phyloP scores from a whole-genome alignment of 371 early-diverging fungal species.

The Mucor ambiguus region DNA sequence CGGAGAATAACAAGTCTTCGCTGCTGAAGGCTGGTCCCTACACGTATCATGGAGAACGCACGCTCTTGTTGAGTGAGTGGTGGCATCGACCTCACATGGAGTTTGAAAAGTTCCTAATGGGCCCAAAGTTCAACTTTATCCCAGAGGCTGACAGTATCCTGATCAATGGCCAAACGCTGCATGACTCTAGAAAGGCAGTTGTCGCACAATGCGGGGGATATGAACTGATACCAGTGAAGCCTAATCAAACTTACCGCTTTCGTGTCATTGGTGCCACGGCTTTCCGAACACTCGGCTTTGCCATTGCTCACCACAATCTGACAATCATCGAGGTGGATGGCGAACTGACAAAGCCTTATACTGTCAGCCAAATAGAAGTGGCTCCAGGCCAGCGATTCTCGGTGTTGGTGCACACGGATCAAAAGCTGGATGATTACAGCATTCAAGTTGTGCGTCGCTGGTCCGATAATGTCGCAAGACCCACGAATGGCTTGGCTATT shows the following conservation, averaged over 20 bases:
- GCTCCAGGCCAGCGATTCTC: conserved; percentile 52
- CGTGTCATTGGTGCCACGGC: conserved; percentile 46
- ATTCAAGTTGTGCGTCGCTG: conserved; percentile 35
- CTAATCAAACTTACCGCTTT: conserved; percentile 38
- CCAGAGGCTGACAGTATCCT: conserved; percentile 48
- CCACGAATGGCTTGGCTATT: conserved; percentile 39
- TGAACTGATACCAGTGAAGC: conserved; percentile 26
- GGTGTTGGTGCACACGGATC: conserved; percentile 33
- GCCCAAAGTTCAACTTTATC: conserved; percentile 34
- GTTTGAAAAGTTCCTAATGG: conserved; percentile 34
- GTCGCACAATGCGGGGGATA: conserved; percentile 37
- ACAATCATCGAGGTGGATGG: conserved; percentile 56
- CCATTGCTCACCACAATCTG: conserved; percentile 40
- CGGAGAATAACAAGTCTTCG: background rate
- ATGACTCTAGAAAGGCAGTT: conserved; percentile 17
- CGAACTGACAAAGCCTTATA: conserved; percentile 36
- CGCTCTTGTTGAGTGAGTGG: conserved; percentile 49
- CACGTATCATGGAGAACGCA: conserved; percentile 48
- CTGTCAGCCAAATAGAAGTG: conserved; percentile 33
- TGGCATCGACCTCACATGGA: conserved; percentile 41
- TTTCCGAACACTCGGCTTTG: conserved; percentile 46
- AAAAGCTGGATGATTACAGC: conserved; percentile 29
- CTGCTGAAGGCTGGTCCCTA: conserved; percentile 22
- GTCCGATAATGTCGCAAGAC: conserved; percentile 30
- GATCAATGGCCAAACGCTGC: conserved; percentile 42